Conservation (phyloP, 1,284 basidiomycete species). For the Trametes sp. region DNA sequence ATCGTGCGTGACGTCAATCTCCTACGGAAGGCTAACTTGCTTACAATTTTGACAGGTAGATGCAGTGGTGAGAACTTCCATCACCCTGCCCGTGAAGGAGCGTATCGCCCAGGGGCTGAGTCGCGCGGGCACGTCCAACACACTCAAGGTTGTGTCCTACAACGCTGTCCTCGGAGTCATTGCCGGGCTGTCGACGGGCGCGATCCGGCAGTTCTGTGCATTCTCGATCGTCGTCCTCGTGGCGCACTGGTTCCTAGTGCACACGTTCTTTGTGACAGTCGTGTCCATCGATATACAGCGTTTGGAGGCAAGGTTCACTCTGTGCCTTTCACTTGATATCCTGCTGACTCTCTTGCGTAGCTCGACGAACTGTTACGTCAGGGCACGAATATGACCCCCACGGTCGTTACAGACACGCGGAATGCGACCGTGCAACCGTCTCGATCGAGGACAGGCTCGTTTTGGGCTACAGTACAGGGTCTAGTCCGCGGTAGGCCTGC, state of each 20-base stretch:
- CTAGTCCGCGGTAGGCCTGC: constrained; percentile 76
- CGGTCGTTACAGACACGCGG: constrained; percentile 40
- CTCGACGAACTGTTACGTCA: constrained; percentile 82
- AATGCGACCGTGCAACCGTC: constrained; percentile 46
- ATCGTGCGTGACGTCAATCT: constrained; percentile 61
- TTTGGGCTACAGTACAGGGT: constrained; percentile 52
- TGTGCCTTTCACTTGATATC: neutral
- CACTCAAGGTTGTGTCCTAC: constrained; percentile 90
- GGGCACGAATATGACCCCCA: constrained; percentile 58
- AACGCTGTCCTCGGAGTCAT: constrained; percentile 84
- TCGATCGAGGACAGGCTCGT: constrained; percentile 53
- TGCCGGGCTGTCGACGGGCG: constrained; percentile 79
- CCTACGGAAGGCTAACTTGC: constrained; percentile 11
- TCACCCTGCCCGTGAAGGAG: constrained; percentile 90
- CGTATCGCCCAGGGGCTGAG: constrained; percentile 91
- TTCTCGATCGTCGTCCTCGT: constrained; percentile 95
- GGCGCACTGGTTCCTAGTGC: constrained; percentile 95
- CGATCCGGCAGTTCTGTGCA: constrained; percentile 92
- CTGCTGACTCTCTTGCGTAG: constrained; percentile 45
- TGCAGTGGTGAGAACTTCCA: constrained; percentile 89
- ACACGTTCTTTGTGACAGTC: constrained; percentile 92
- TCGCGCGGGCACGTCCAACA: constrained; percentile 90
- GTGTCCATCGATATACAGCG: constrained; percentile 92
- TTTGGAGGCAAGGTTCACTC: constrained; percentile 65
- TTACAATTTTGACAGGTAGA: constrained; percentile 63